Base-by-base conservation (phyloP, 1,139 yeast genomes). In the Sugiyamaella paludigena region DNA sequence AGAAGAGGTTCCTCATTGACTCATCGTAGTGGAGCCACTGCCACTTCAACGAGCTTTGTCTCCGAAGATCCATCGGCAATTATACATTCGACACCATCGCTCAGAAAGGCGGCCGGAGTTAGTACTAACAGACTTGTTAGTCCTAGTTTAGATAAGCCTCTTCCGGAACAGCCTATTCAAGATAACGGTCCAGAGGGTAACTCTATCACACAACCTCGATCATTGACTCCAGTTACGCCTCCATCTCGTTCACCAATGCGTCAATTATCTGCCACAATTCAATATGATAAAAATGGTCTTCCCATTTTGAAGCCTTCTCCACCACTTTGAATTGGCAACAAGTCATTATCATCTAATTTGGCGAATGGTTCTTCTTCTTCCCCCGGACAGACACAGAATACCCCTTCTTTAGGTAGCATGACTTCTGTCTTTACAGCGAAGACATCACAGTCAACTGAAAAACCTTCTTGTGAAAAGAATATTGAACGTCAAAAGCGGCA, bases 1-100 rank as follows among this genome's bases (percentile, higher is more conserved):
- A 41, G 50, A 13, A 40, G 55, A 24, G 46, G 51, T 11, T 49
- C 53, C 11, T 49, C 53, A 11, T 36, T 51, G 13, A 51, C 53
- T 13, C 50, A 47, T 31, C 44, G 49, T 10, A 48, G 49, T 28
- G 43, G 47, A n/a, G 33, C 31, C 26, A 36, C 45, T 8, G 40
- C 39, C 12, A 27, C n/a, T n/a, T n/a, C 40, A 4, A 42, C 24
- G 5, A 19, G 24, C 24, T 19, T 19, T 5, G 45, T 19, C 15
- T 16, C n/a, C n/a, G 16, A 24, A 34, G 39, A 7, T 34, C 19
- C 2, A 41, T n/a, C 11, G 32, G 33, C 24, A 15, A 15, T 15
- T 35, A 19, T 28, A 28, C 38, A 26, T 8, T 33, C 36, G 6
- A 19, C 36, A 11, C 15, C 38, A 13, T 26, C 27, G 9, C n/a